Conservation (phyloP, 1,284 basidiomycete genomes). For the Pseudozyma sp. region DNA sequence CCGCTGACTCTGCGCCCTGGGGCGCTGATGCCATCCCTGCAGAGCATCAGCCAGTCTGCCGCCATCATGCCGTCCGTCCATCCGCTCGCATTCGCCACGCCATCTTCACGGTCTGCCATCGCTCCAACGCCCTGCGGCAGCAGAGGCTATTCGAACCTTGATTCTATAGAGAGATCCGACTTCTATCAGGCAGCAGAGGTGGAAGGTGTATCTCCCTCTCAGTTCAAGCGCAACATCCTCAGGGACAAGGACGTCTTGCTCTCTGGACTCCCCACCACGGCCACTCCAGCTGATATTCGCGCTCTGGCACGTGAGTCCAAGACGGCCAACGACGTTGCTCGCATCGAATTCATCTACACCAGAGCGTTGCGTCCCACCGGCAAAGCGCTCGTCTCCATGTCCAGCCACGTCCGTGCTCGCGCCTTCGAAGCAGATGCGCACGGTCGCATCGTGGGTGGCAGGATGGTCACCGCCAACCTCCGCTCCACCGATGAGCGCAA, state of each 20-base stretch:
- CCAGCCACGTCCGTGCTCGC: slow-evolving; percentile 12
- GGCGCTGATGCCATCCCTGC: background rate
- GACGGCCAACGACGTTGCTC: slow-evolving; percentile 24
- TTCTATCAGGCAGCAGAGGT: slow-evolving; percentile 4
- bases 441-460: slow-evolving; percentile 31
- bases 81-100: background rate
- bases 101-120: background rate
- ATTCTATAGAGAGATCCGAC: background rate
- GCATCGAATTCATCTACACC: slow-evolving; percentile 42
- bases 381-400: slow-evolving; percentile 33
- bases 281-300: slow-evolving; percentile 38
- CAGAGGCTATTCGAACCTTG: slow-evolving; percentile 2
- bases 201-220: background rate
- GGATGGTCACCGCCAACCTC: slow-evolving; percentile 18
- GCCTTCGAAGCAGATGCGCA: slow-evolving; percentile 18
- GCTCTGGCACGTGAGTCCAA: slow-evolving; percentile 13
- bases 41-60: background rate
- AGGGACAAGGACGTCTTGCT: slow-evolving; percentile 33
- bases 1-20: slow-evolving; percentile 21
- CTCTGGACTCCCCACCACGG: slow-evolving; percentile 26
- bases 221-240: background rate
- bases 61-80: background rate
- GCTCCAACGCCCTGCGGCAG: slow-evolving; percentile 7
- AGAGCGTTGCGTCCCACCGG: slow-evolving; percentile 16
- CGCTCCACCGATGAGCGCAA: background rate